Percentiles rank a stretch among this genome's conserved stretches.
phyloP scores from a whole-genome alignment of 106 monocot species.

The Vanilla planifolia region DNA sequence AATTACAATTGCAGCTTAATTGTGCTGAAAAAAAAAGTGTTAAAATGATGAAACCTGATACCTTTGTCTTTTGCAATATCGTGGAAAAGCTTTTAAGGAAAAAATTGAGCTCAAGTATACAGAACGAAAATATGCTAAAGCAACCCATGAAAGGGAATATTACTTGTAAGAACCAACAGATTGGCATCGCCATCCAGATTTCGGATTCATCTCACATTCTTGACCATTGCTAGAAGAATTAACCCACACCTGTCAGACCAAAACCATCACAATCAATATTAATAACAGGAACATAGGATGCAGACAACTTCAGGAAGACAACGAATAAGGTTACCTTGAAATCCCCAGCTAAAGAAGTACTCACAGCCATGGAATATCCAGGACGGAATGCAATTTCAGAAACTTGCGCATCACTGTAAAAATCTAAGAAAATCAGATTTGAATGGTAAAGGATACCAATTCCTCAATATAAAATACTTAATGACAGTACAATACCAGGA shows the following conservation, averaged over 20 bases:
- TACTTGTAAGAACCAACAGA: constrained; percentile 99
- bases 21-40: too few relatives aligned
- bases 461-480: too few relatives aligned
- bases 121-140: constrained; percentile 1
- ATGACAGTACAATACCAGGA: too few relatives aligned
- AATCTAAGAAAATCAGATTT: neutral
- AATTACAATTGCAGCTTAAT: too few relatives aligned
- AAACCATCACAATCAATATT: too few relatives aligned
- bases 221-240: constrained; percentile 13
- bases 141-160: neutral
- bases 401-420: constrained; percentile 55
- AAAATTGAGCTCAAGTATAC: too few relatives aligned
- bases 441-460: too few relatives aligned
- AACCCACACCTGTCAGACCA: constrained; percentile 80
- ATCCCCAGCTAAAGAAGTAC: constrained; percentile 82
- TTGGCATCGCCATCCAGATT: constrained; percentile 86
- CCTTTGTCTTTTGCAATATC: too few relatives aligned
- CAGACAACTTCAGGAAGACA: neutral
- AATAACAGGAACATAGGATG: neutral
- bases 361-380: constrained; percentile 61
- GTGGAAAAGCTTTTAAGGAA: too few relatives aligned
- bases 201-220: constrained; percentile 36
- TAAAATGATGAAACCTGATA: too few relatives aligned
- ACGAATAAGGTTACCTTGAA: constrained; percentile 58
- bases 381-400: constrained; percentile 79